Evolutionary conservation across 805 yeast species (phyloP), one percentile per base, ranked within the genome.

Genomic region (Hanseniaspora lindneri): DNA sequence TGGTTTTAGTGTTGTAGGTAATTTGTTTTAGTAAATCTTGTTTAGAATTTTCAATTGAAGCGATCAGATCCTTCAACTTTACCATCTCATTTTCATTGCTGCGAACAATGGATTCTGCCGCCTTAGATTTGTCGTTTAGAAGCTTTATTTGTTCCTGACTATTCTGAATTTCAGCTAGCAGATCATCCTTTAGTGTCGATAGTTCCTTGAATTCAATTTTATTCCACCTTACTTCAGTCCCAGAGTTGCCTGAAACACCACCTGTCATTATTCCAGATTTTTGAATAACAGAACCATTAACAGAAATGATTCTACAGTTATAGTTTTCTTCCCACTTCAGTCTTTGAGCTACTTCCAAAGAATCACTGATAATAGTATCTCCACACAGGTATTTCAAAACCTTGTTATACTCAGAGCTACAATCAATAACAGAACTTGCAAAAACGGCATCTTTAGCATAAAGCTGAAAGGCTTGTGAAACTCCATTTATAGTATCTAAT

Each of bases 181-280:
- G 62, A 40, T 76, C 75, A 21, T 69, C 74, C 47, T 68, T 63
- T 44, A 79, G 57, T 9, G 72, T 68, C 49, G 66, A 71, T 54
- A 87, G 67, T 20, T 70, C 66, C 44, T 71, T 73, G 54, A 75
- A 73, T 55, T 80, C 83, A 37, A 75, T 72, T 57, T 81, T 85
- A 60, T 79, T 86, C 94, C 94, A 85, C 53, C 75, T 71, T 50
- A 71, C 68, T 20, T 42, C 48, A n/a, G 69, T 63, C 25, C 61
- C 59, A 19, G 55, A 59, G 34, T 68, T 68, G n/a, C 69, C 69
- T 5, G 76, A 70, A 25, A 70, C 66, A 54, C 96, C 96, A 61
- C 96, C 96, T 8, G 96, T 82, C 94, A 92, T 85, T 32, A 87
- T 69, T 6, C 95, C 95, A 4, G 89, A 79, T 57, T 77, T 78